Base-by-base conservation (phyloP, 257 asterid species). In the Solanum ahanhuiri region DNA sequence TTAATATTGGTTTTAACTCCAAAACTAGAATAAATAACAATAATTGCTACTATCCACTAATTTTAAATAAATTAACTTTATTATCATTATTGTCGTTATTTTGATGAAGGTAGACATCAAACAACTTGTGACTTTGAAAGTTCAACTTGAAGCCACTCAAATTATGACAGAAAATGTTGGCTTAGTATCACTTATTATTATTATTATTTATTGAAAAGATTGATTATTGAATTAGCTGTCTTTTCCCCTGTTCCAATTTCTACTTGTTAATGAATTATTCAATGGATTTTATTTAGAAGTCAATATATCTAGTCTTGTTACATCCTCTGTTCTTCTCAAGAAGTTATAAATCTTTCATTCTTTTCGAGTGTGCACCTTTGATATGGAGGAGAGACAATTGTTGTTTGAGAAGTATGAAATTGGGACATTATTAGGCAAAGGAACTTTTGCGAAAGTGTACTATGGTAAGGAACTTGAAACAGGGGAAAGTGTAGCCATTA, bases 391-490 rank as follows among this genome's bases (percentile, higher is more conserved):
- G 51, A 92, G 87, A 89, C 90, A 93, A 43, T 33, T 91, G 77
- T 12, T 93, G 90, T 87, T 91, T 30, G 95, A 87, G 1, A 93
- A 93, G 86, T 93, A 90, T 69, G 97, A 92, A 88, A 87, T 88
- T 81, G 94, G 94, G 28, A 89, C 45, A 63, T 43, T 92, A 4
- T 85, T 91, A 25, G 94, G 97, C 23, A 87, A 86, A 87, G 97
- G 97, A 17, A 93, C 94, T 15, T 93, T 93, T 63, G 95, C 93
- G 15, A 93, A 93, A 57, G 97, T 93, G 1, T 93, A 86, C 86
- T 69, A 88, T n/a, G 92, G 90, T 7, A 91, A 86, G 30, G 31
- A 91, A 51, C 67, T 93, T 30, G 81, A 57, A 5, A 88, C 94
- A 2, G 75, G 86, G 35, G 93, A 92, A 85, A 82, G 88, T 87